Evolutionary conservation across 805 yeast species (phyloP).

Genomic region (Saccharomyces kudriavzevii): DNA sequence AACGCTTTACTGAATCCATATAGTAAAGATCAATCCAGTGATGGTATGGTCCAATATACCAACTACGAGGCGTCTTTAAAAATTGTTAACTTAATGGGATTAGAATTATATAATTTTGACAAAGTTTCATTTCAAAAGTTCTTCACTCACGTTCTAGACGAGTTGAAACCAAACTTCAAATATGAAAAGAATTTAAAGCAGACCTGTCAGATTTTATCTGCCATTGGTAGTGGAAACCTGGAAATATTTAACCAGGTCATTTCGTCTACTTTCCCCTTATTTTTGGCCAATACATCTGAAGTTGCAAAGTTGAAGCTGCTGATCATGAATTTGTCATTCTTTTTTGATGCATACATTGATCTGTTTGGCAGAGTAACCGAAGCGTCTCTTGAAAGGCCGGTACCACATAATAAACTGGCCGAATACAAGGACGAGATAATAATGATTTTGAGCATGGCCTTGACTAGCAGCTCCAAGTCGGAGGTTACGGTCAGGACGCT

Average conservation of each 20-base stretch:
- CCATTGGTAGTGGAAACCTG: slow-evolving; percentile 42
- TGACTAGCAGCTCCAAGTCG: slow-evolving; percentile 55
- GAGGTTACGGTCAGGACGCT: slow-evolving; percentile 65
- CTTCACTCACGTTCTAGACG: slow-evolving; percentile 37
- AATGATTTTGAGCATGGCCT: slow-evolving; percentile 56
- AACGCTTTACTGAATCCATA: slow-evolving; percentile 6
- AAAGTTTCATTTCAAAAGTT: slow-evolving; percentile 33
- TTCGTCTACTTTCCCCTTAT: slow-evolving; percentile 37
- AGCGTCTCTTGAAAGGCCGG: not conserved
- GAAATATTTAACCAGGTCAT: slow-evolving; percentile 42
- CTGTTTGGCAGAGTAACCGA: slow-evolving; percentile 33
- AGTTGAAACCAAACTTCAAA: slow-evolving; percentile 45
- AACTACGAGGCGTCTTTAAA: slow-evolving; percentile 38
- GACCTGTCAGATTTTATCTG: slow-evolving; percentile 51
- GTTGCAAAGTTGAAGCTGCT: slow-evolving; percentile 51
- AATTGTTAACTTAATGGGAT: not conserved
- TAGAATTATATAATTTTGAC: slow-evolving; percentile 28
- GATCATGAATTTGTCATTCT: slow-evolving; percentile 51
- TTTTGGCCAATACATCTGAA: slow-evolving; percentile 35
- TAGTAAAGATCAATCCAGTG: not conserved
- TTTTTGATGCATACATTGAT: slow-evolving; percentile 42
- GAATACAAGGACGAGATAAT: slow-evolving; percentile 58
- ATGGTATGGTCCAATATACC: slow-evolving; percentile 4
- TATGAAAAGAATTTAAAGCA: slow-evolving; percentile 52
- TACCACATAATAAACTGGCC: slow-evolving; percentile 33